Evolutionary conservation across 2,329 filamentous ascomycete genomes (phyloP).

Genomic region (Fusarium circinatum): DNA sequence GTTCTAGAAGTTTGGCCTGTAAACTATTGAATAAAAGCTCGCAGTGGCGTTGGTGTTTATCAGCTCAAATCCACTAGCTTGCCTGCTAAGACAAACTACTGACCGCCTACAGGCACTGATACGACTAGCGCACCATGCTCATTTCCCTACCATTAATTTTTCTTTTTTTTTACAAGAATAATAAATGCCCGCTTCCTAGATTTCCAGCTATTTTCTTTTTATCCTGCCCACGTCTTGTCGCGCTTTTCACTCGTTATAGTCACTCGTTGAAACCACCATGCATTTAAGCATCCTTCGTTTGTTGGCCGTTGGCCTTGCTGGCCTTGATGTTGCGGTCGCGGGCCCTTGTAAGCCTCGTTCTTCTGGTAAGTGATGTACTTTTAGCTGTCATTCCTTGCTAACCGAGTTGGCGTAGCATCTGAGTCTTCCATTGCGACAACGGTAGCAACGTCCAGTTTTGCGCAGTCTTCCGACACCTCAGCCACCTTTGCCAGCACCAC

Average conservation of each 20-base stretch:
- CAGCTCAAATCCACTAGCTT: neutral
- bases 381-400: fast-evolving
- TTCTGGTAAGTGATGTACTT: neutral
- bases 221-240: no score
- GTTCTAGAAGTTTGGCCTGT: neutral
- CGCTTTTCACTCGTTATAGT: no score
- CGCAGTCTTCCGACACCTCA: neutral
- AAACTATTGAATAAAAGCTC: neutral
- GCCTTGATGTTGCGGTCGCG: neutral
- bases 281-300: neutral
- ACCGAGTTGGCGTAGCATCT: neutral
- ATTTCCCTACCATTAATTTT: neutral
- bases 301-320: neutral
- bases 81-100: neutral
- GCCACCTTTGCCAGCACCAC: neutral
- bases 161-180: no score
- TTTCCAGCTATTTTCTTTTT: neutral
- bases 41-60: no score
- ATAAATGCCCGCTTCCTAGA: neutral
- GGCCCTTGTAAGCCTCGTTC: neutral
- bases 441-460: neutral
- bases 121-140: neutral
- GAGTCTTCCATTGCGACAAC: neutral
- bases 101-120: neutral
- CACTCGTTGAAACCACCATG: neutral